Base-by-base conservation (phyloP, 2,329 filamentous ascomycete genomes). In the Venturia carpophila region DNA sequence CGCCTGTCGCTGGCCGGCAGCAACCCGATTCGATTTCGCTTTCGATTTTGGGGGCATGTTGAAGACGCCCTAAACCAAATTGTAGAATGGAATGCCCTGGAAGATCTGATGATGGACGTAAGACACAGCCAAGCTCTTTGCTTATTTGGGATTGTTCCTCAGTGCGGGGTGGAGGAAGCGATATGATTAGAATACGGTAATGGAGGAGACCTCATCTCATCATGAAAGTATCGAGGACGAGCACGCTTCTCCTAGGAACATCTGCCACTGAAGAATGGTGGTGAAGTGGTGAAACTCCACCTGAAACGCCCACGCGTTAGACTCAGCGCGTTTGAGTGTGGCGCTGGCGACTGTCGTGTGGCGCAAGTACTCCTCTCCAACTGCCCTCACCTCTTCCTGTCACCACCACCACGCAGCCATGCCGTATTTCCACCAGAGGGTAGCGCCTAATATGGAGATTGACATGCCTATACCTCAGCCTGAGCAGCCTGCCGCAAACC, bases 11-110 rank as follows among this genome's bases (percentile, higher is more conserved):
- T 45, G 60, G 30, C 60, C 37, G 27, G 41, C 34, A 66, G 30
- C 42, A 69, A 63, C 30, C 71, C 67, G 21, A 69, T 64, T 61
- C 71, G 30, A 11, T 47, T 49, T 52, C 27, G 62, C 15, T 47
- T 37, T 52, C 27, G 62, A 34, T 45, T 63, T 63, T 39, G 62
- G 42, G 37, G 62, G 37, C 47, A 55, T 63, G 9, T 13, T 61
- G 60, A 47, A 10, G 19, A 58, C 7, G 17, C 2, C 27, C 3
- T 5, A n/a, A 10, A 1, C 21, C 30, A 58, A 55, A 6, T 19
- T 55, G 52, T 3, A 37, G 7, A 37, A n/a, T 19, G 27, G 27
- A 15, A 21, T 34, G 2, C 27, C 19, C 15, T n/a, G 7, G 24
- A 58, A 37, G 9, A 1, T 47, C 30, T 58, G 47, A 15, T 58